A percentile compares a stretch with the other conserved stretches of the same genome.
These are phyloP conservation scores for Blakeslea trispora DNA, from an alignment of 371 early-diverging fungal species.

Conservation along the genomic window DNA sequence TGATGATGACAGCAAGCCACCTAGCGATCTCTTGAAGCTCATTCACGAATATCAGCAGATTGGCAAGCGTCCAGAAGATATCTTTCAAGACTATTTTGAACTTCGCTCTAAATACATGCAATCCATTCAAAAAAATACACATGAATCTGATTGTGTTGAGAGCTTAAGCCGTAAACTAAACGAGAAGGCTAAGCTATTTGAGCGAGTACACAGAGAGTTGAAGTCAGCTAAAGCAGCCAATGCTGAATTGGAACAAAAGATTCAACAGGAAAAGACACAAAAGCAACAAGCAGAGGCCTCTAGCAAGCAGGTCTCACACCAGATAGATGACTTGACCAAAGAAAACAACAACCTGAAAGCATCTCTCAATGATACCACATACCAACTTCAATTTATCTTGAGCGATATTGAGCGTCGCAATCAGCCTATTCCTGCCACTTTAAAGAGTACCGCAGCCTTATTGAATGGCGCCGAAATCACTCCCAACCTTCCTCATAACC, in stretches of 20 bases:
- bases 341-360: conserved; percentile 9
- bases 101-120: conserved; percentile 1
- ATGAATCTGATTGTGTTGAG: not conserved
- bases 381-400: conserved; percentile 21
- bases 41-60: conserved; percentile 14
- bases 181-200: conserved; percentile 5
- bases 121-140: not conserved
- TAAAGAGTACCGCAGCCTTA: not conserved
- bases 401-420: conserved; percentile 13
- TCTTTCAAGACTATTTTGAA: conserved; percentile 17
- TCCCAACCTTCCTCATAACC: conserved; percentile 4
- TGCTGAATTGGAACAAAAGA: not conserved
- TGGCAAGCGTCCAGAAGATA: conserved; percentile 14
- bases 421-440: conserved; percentile 12
- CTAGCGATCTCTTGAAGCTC: conserved; percentile 2
- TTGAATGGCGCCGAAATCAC: not conserved
- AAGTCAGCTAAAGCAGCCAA: not conserved
- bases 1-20: not conserved
- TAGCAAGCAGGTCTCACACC: not conserved
- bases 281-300: not conserved
- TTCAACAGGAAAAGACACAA: not conserved
- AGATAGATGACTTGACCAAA: not conserved
- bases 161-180: conserved; percentile 1
- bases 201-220: conserved; percentile 1
- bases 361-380: conserved; percentile 20